Evolutionary conservation across 2,329 filamentous ascomycete species (phyloP), one percentile per base, ranked within the genome.

Genomic region (Aureobasidium sp.): DNA sequence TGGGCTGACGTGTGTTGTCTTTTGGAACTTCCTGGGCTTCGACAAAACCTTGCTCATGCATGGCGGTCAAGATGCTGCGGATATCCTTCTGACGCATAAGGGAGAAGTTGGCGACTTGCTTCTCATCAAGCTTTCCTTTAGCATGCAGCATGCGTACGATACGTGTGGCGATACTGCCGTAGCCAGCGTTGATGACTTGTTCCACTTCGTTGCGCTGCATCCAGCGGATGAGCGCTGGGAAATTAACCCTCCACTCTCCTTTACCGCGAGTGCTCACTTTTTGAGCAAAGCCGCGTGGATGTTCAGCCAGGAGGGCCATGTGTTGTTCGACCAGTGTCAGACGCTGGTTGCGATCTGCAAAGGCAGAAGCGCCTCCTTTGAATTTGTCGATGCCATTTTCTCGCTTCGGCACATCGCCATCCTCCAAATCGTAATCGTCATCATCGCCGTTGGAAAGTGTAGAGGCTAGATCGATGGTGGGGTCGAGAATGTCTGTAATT

Each of bases 91-190:
- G 90, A 62, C 88, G 88, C 79, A 97, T 87, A 64, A 99, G 83
- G 59, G 89, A 89, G 62, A 91, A 82, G 55, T 87, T 86, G 41
- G 89, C 88, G 13, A 97, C 81, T 64, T 89, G 87, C 74, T 95
- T 96, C 74, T 99, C 94, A 67, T 97, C 93, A n/a, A 97, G 80
- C 71, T 94, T 96, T 59, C 94, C 94, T 71, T 92, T 91, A 63
- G 89, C 87, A 42, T 88, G 84, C 23, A 99, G 82, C 61, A 97
- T 91, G 23, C 91, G 88, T 23, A 91, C 83, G n/a, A 99, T 80
- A 9, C 93, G 89, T 20, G 93, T 82, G 0, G 91, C 91, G 51
- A 88, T 80, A 8, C 84, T 83, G 8, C 91, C 91, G 68, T 90
- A 91, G 2, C 85, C 84, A 58, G 90, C 85, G 65, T 88, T 84